A percentile compares a stretch with the other conserved stretches of the same genome.
Evolutionary conservation across 306 rosid genomes (phyloP).

Genomic region (Hippophae rhamnoides): DNA sequence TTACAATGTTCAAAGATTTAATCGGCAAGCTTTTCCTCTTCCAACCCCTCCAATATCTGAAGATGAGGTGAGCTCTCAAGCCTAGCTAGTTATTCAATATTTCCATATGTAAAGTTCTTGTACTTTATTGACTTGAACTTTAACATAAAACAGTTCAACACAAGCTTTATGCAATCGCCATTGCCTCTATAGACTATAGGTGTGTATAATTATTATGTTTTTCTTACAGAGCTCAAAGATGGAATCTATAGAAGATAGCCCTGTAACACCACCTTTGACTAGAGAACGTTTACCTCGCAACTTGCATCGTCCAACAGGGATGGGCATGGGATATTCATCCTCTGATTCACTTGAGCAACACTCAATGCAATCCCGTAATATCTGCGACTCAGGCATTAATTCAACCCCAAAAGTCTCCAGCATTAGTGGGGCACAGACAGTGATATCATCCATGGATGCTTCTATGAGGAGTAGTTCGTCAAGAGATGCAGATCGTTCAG

Average conservation of each 20-base stretch:
- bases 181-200: not conserved
- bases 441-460: conserved; percentile 70
- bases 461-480: conserved; percentile 81
- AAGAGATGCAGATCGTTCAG: conserved; percentile 66
- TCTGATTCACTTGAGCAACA: conserved; percentile 75
- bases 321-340: conserved; percentile 55
- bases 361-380: conserved; percentile 40
- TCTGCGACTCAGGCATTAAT: conserved; percentile 50
- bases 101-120: not conserved
- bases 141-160: too few species aligned
- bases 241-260: conserved; percentile 82
- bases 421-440: conserved; percentile 48
- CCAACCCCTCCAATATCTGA: conserved; percentile 89
- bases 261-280: conserved; percentile 73
- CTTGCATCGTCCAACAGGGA: conserved; percentile 39
- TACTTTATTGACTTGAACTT: too few species aligned
- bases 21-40: conserved; percentile 73
- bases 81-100: conserved; percentile 1
- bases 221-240: conserved; percentile 59
- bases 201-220: conserved; percentile 8
- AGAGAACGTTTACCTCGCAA: conserved; percentile 54
- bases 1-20: conserved; percentile 88
- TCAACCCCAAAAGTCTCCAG: conserved; percentile 63
- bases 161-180: too few species aligned
- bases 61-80: conserved; percentile 53